These are phyloP conservation scores for Jacaranda copaia DNA, from an alignment of 257 asterid species.

Conservation along the genomic window DNA sequence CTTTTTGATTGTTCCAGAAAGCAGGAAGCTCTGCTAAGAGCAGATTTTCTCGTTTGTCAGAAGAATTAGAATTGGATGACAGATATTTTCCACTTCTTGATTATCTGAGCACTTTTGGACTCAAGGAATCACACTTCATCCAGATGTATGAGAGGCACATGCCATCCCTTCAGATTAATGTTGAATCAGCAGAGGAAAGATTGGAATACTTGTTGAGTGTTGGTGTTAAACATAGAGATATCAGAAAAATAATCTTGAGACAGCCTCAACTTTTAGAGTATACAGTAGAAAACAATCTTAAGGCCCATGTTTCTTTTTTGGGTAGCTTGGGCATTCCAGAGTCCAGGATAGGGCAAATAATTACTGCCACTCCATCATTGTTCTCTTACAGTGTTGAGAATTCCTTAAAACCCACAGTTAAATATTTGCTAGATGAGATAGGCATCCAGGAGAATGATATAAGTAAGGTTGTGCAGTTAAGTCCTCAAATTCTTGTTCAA, in stretches of 20 bases:
- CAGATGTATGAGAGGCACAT: slow-evolving; percentile 96
- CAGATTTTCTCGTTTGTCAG: slow-evolving; percentile 60
- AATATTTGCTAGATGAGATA: slow-evolving; percentile 83
- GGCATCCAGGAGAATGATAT: slow-evolving; percentile 78
- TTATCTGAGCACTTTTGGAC: slow-evolving; percentile 80
- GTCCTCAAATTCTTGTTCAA: slow-evolving; percentile 98
- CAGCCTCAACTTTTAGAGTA: slow-evolving; percentile 92
- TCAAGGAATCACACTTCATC: slow-evolving; percentile 79
- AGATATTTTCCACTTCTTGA: slow-evolving; percentile 86
- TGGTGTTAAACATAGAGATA: slow-evolving; percentile 83
- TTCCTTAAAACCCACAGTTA: slow-evolving; percentile 86
- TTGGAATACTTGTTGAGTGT: slow-evolving; percentile 74
- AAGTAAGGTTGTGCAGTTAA: slow-evolving; percentile 90
- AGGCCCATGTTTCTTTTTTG: slow-evolving; percentile 84
- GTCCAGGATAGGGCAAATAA: slow-evolving; percentile 84
- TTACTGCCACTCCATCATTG: slow-evolving; percentile 85
- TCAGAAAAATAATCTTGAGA: slow-evolving; percentile 80
- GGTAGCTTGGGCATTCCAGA: slow-evolving; percentile 80
- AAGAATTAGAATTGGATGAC: slow-evolving; percentile 81
- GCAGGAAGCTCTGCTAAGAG: slow-evolving; percentile 43
- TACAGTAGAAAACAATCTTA: slow-evolving; percentile 85
- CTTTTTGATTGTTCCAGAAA: slow-evolving; percentile 58
- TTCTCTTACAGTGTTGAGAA: slow-evolving; percentile 93
- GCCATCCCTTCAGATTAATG: slow-evolving; percentile 93
- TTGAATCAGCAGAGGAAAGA: slow-evolving; percentile 79